Evolutionary conservation across 257 asterid species (phyloP).

Genomic region (Echium plantagineum): DNA sequence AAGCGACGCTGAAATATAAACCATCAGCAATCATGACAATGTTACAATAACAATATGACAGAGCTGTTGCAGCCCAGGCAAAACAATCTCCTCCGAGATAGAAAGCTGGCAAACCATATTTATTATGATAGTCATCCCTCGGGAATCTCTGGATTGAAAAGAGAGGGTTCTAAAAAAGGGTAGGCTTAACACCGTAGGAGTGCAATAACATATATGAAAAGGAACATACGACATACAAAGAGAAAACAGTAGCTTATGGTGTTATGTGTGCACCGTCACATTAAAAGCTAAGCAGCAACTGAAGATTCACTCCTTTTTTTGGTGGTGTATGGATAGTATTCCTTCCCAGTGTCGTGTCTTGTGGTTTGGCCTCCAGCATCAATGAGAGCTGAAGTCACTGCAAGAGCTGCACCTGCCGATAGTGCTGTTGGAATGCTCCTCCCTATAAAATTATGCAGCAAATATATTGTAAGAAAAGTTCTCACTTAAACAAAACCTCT

Average conservation of each 20-base stretch:
- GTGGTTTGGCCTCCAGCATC: conserved; percentile 71
- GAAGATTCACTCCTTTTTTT: conserved; percentile 38
- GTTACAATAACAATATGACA: too few species aligned
- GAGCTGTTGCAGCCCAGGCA: too few species aligned
- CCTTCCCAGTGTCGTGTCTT: conserved; percentile 66
- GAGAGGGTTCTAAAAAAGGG: too few species aligned
- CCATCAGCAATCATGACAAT: too few species aligned
- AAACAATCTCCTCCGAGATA: too few species aligned
- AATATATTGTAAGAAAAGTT: conserved; percentile 1
- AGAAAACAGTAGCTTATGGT: background rate
- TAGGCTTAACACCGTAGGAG: too few species aligned
- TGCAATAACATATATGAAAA: too few species aligned
- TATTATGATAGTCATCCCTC: too few species aligned
- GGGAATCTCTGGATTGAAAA: too few species aligned
- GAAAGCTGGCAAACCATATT: too few species aligned
- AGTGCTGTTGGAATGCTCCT: conserved; percentile 68
- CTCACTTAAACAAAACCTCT: background rate
- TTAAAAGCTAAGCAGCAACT: background rate
- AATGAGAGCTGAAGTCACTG: conserved; percentile 55
- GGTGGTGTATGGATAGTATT: conserved; percentile 63
- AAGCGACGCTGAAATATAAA: too few species aligned
- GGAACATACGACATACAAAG: too few species aligned
- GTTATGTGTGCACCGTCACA: background rate
- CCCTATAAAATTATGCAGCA: conserved; percentile 27
- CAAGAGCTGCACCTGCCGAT: conserved; percentile 76